These are phyloP conservation scores for Clavispora carvajalis DNA, from an alignment of 805 yeast genomes.

Conservation along the genomic window DNA sequence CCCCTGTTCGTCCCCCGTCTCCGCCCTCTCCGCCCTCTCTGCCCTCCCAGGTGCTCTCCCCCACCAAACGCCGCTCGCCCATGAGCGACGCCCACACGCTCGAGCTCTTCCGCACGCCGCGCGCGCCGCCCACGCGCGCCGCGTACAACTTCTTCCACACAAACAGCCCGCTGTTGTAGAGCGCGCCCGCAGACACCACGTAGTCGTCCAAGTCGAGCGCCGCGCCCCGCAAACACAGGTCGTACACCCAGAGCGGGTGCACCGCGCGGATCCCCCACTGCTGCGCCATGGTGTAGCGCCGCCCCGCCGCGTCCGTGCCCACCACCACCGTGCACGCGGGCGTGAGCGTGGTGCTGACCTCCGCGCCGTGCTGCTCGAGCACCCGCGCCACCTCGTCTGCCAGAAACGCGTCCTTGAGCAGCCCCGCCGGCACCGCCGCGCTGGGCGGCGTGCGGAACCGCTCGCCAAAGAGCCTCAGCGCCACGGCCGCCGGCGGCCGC, in stretches of 20 bases:
- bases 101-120: neutral
- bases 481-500: constrained; percentile 10
- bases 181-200: constrained; percentile 18
- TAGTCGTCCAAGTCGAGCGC: constrained; percentile 38
- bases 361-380: constrained; percentile 45
- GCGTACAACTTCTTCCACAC: constrained; percentile 31
- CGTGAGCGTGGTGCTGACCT: constrained; percentile 46
- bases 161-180: constrained; percentile 24
- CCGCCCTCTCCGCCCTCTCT: constrained; percentile 9
- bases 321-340: constrained; percentile 40
- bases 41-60: constrained; percentile 24
- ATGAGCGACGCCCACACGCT: constrained; percentile 42
- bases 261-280: constrained; percentile 50
- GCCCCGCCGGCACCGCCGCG: constrained; percentile 6
- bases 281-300: constrained; percentile 45
- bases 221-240: constrained; percentile 41
- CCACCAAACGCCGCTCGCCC: constrained; percentile 17
- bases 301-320: constrained; percentile 48
- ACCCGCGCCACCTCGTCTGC: constrained; percentile 27
- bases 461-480: constrained; percentile 14
- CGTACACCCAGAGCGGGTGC: constrained; percentile 48
- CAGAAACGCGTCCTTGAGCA: constrained; percentile 14
- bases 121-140: constrained; percentile 2
- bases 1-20: too few species aligned
- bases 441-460: constrained; percentile 19